phyloP scores from a whole-genome alignment of 2,329 filamentous ascomycete species.

The Pyricularia pennisetigena region DNA sequence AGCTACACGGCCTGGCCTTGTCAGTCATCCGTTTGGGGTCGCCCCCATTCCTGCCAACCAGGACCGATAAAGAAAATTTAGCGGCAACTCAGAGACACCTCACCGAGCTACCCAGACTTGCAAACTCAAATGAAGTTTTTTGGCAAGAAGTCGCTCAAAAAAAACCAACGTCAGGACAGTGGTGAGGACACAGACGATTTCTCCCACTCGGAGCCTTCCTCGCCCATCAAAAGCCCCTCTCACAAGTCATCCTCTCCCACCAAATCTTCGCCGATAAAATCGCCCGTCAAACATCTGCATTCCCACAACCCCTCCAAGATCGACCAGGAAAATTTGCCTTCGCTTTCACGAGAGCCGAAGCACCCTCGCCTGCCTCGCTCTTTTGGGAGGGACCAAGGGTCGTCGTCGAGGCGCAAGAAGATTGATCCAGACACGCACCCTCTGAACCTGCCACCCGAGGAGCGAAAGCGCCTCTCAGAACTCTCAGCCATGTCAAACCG shows the following conservation, averaged over 20 bases:
- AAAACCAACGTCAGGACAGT: constrained; percentile 25
- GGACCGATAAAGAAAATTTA: not conserved
- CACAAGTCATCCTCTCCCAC: constrained; percentile 12
- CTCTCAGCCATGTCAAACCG: constrained; percentile 50
- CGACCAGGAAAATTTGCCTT: constrained; percentile 2
- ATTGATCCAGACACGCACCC: constrained; percentile 69
- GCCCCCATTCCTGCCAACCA: not conserved
- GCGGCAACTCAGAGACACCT: not conserved
- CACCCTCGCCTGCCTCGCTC: constrained; percentile 27
- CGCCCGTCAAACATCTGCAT: not conserved
- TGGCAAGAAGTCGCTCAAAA: constrained; percentile 33
- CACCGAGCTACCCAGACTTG: not conserved
- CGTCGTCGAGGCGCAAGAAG: constrained; percentile 39
- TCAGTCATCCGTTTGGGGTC: not conserved
- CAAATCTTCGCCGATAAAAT: constrained; percentile 18
- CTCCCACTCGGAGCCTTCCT: constrained; percentile 22
- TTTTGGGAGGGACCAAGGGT: constrained; percentile 35
- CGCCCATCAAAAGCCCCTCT: constrained; percentile 13
- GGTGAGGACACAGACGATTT: constrained; percentile 24
- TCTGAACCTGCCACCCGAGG: constrained; percentile 81
- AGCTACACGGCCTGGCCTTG: constrained; percentile 2
- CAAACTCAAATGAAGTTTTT: constrained; percentile 40
- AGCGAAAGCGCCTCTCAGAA: constrained; percentile 66
- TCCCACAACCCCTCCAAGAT: not conserved
- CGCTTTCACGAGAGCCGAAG: constrained; percentile 17